phyloP scores from a whole-genome alignment of 1,139 yeast genomes.

The Trichomonascaceae sp. region DNA sequence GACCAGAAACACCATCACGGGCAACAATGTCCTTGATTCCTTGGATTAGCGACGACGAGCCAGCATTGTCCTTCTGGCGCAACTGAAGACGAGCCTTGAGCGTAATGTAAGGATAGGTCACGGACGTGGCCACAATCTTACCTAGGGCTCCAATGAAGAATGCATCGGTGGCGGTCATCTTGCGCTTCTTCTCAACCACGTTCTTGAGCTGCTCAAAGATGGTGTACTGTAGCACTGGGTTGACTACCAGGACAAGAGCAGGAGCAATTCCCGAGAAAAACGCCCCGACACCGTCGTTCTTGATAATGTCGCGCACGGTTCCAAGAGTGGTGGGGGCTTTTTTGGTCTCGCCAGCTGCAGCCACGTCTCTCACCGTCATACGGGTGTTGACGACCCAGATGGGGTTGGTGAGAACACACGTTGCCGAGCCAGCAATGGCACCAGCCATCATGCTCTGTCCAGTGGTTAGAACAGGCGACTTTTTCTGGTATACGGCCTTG shows the following conservation, averaged over 20 bases:
- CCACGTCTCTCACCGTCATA: slow-evolving; percentile 43
- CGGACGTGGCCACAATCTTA: slow-evolving; percentile 71
- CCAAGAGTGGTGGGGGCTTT: slow-evolving; percentile 32
- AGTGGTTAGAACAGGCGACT: slow-evolving; percentile 32
- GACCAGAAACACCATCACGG: slow-evolving; percentile 61
- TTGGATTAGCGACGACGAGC: slow-evolving; percentile 16
- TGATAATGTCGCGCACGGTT: slow-evolving; percentile 47
- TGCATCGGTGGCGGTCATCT: slow-evolving; percentile 47
- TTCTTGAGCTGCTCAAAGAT: slow-evolving; percentile 79
- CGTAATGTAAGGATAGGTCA: slow-evolving; percentile 83
- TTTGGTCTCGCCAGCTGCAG: slow-evolving; percentile 25
- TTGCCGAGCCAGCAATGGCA: slow-evolving; percentile 76
- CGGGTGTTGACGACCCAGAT: slow-evolving; percentile 93
- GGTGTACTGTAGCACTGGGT: slow-evolving; percentile 88
- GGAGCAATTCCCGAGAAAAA: slow-evolving; percentile 74
- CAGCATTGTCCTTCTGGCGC: slow-evolving; percentile 29
- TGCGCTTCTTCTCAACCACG: slow-evolving; percentile 41
- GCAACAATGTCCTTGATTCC: slow-evolving; percentile 37
- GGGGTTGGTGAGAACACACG: slow-evolving; percentile 81
- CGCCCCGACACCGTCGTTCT: slow-evolving; percentile 57
- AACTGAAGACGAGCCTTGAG: slow-evolving; percentile 82
- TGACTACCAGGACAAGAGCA: slow-evolving; percentile 70
- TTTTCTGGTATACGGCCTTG: slow-evolving; percentile 38
- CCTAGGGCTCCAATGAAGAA: slow-evolving; percentile 83
- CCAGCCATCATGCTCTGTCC: slow-evolving; percentile 68